Evolutionary conservation across 257 asterid species (phyloP).

Genomic region (Scutellaria baicalensis): DNA sequence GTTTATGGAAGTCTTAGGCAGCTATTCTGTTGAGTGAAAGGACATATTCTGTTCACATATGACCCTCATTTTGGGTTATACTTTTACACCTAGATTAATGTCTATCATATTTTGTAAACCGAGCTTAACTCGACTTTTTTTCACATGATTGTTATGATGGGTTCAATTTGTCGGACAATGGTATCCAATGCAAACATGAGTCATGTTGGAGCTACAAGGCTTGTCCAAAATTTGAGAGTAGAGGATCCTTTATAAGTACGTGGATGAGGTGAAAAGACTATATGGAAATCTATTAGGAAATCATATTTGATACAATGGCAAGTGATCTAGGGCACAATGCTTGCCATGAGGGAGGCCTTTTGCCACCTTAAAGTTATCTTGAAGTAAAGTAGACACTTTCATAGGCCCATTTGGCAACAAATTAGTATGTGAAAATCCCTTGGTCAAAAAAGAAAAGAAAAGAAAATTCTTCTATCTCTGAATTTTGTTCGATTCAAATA

Average conservation of each 20-base stretch:
- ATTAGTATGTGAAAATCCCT: not conserved
- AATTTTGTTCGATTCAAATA: not conserved
- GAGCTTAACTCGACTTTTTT: too few relatives aligned
- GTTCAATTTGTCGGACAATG: too few relatives aligned
- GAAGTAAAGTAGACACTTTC: not conserved
- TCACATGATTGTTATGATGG: too few relatives aligned
- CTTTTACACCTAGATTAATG: too few relatives aligned
- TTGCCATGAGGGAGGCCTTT: not conserved
- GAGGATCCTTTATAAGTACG: not conserved
- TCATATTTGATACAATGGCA: not conserved
- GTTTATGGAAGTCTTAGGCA: not conserved
- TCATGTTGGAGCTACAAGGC: not conserved
- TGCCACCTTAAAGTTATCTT: not conserved
- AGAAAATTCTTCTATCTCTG: too few relatives aligned
- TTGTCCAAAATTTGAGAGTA: not conserved
- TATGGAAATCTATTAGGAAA: constrained; percentile 22
- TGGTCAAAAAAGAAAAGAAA: not conserved
- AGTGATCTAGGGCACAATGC: not conserved
- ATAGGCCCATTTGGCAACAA: not conserved
- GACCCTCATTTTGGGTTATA: too few relatives aligned
- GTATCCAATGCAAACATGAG: not conserved
- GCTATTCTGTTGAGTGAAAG: constrained; percentile 16
- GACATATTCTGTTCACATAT: constrained; percentile 8
- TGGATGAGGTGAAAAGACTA: constrained; percentile 6
- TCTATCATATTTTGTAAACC: too few relatives aligned